Conservation (phyloP, 768 basidiomycete species). For the Fomitopsis serialis region DNA sequence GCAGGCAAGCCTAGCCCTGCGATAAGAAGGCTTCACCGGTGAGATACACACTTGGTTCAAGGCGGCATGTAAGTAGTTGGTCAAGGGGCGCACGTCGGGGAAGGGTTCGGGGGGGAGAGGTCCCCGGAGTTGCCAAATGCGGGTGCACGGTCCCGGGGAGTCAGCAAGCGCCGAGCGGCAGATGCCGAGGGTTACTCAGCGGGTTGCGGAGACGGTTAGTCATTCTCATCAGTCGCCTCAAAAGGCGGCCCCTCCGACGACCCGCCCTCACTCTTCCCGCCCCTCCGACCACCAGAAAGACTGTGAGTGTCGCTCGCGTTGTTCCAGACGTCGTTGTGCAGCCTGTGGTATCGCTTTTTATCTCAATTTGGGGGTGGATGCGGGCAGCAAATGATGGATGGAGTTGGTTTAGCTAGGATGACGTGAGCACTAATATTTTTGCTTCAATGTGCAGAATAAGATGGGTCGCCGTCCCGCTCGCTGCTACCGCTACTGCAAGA, state of each 20-base stretch:
- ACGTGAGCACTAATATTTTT: not conserved
- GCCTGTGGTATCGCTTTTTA: not conserved
- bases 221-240: constrained; percentile 15
- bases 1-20: too few species aligned
- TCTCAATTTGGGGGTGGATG: constrained; percentile 16
- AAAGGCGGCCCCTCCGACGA: constrained; percentile 10
- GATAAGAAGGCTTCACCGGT: too few species aligned
- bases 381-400: constrained; percentile 16
- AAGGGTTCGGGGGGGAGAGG: too few species aligned
- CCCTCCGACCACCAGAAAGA: constrained; percentile 6
- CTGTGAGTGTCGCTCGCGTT: constrained; percentile 10
- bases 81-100: too few species aligned
- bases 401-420: constrained; percentile 1
- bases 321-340: not conserved
- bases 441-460: constrained; percentile 19
- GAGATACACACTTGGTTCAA: too few species aligned
- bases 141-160: too few species aligned
- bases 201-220: constrained; percentile 9
- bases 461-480: constrained; percentile 99
- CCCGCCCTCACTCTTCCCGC: constrained; percentile 9
- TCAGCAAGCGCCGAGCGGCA: not conserved
- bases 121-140: too few species aligned
- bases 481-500: constrained; percentile 99
- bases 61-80: too few species aligned
- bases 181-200: constrained; percentile 16